These are phyloP conservation scores for Colletotrichum sp. DNA, from an alignment of 2,329 filamentous ascomycete species.

Conservation along the genomic window DNA sequence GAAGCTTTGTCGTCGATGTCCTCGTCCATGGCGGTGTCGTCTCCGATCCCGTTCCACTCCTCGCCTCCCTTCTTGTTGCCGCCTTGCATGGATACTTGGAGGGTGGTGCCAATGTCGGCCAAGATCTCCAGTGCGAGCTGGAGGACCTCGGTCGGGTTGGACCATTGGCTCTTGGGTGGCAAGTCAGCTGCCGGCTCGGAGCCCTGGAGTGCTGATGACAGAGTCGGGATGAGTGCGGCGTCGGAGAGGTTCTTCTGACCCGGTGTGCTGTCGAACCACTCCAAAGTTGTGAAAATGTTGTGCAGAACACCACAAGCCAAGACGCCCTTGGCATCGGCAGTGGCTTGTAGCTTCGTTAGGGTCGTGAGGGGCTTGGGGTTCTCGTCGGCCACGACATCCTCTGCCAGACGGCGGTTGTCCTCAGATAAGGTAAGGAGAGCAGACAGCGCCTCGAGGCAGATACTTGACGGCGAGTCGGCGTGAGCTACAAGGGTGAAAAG, in stretches of 20 bases:
- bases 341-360: conserved; percentile 53
- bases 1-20: conserved; percentile 35
- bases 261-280: conserved; percentile 57
- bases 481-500: conserved; percentile 58
- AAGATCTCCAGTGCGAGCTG: conserved; percentile 66
- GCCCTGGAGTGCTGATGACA: conserved; percentile 45
- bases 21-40: conserved; percentile 43
- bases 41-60: conserved; percentile 43
- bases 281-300: conserved; percentile 61
- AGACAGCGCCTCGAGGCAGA: conserved; percentile 54
- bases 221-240: conserved; percentile 51
- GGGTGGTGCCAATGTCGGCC: conserved; percentile 66
- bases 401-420: conserved; percentile 60
- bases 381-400: conserved; percentile 57
- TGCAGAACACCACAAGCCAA: conserved; percentile 67
- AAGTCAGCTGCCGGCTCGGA: conserved; percentile 29
- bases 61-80: conserved; percentile 36
- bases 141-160: conserved; percentile 50
- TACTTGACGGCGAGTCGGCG: conserved; percentile 43
- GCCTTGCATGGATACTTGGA: conserved; percentile 56
- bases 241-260: conserved; percentile 55
- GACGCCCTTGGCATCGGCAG: conserved; percentile 54
- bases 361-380: conserved; percentile 52
- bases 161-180: conserved; percentile 38
- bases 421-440: conserved; percentile 65